Base-by-base conservation (phyloP, 163 green algal genomes). In the Trebouxia gelatinosa region DNA sequence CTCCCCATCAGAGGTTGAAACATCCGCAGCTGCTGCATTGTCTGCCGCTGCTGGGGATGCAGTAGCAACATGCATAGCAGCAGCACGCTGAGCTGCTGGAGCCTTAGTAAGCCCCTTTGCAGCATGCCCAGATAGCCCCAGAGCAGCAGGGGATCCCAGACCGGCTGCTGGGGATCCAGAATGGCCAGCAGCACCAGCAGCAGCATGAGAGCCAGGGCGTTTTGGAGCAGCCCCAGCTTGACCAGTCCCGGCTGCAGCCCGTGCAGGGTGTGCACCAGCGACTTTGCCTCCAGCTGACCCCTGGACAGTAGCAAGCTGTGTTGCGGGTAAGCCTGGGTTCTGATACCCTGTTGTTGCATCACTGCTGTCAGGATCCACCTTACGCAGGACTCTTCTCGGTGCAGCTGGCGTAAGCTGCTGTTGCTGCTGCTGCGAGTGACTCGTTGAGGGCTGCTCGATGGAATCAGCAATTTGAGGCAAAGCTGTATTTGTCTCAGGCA, bases 121-220 rank as follows among this genome's bases (percentile, higher is more conserved):
- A 50, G 35, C 35, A 72, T 72, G 19, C 64, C 50, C 2, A 51
- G 64, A 51, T n/a, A n/a, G n/a, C n/a, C n/a, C n/a, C n/a, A n/a
- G n/a, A n/a, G n/a, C n/a, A n/a, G n/a, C n/a, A n/a, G n/a, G n/a
- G n/a, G n/a, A n/a, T n/a, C n/a, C n/a, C n/a, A n/a, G n/a, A n/a
- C n/a, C n/a, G n/a, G n/a, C n/a, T n/a, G n/a, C n/a, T n/a, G n/a
- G n/a, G n/a, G n/a, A n/a, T n/a, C n/a, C n/a, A n/a, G n/a, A n/a
- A n/a, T n/a, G n/a, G n/a, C 21, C 37, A 72, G 64, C 37, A 35
- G 64, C 37, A 40, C 21, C 21, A 39, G 31, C 61, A 70, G 31
- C 61, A 40, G 61, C 61, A 43, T 43, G n/a, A n/a, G n/a, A 13
- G 32, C 31, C 21, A 32, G 16, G 64, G 21, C 21, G 3, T 54